phyloP scores from a whole-genome alignment of 169 alveolate species.

The Eimeria tenella region DNA sequence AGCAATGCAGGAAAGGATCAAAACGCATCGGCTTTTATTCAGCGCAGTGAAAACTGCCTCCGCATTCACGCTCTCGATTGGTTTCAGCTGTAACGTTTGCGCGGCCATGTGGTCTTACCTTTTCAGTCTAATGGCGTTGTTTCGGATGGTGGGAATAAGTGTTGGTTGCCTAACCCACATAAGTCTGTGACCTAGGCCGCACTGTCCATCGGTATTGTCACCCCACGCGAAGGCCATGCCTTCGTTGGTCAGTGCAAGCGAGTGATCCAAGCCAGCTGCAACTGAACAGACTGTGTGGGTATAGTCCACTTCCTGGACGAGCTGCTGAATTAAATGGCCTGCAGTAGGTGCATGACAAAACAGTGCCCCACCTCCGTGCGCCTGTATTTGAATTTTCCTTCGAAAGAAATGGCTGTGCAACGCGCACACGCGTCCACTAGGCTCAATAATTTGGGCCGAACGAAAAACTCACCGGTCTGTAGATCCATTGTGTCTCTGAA shows the following conservation, averaged over 20 bases:
- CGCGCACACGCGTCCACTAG: background rate
- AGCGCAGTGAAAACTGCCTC: background rate
- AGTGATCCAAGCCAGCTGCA: conserved; percentile 80
- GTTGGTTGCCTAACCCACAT: conserved; percentile 34
- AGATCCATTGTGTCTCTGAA: conserved; percentile 30
- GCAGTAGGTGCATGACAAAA: background rate
- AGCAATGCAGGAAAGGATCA: background rate
- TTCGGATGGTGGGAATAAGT: conserved; percentile 51
- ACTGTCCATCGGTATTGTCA: conserved; percentile 79
- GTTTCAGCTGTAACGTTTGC: too few relatives aligned
- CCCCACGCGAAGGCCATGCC: conserved; percentile 81
- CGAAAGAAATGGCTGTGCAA: background rate
- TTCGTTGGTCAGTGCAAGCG: conserved; percentile 69
- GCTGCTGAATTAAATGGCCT: conserved; percentile 70
- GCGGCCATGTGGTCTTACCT: conserved; percentile 5
- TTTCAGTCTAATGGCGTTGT: conserved; percentile 38
- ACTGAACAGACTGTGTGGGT: conserved; percentile 72
- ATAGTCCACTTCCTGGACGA: conserved; percentile 66
- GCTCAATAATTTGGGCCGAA: background rate
- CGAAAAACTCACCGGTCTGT: conserved; percentile 12
- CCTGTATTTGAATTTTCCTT: background rate
- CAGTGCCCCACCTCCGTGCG: background rate
- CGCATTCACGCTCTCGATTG: background rate
- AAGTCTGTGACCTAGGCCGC: conserved; percentile 80
- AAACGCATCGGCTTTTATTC: background rate